phyloP scores from a whole-genome alignment of 179 eudicot genomes.

The Carnegiea gigantea region DNA sequence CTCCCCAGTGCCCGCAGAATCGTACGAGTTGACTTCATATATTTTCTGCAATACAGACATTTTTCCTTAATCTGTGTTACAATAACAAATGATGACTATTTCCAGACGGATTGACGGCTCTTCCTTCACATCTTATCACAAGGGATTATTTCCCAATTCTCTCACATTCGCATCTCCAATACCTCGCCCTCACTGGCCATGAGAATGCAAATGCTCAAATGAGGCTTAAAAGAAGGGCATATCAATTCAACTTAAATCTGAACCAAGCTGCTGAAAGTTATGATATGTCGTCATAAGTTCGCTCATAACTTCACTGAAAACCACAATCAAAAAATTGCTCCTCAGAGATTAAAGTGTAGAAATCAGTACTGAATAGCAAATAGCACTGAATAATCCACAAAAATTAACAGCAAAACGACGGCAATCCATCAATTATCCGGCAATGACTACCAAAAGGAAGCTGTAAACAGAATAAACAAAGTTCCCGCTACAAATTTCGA shows the following conservation, averaged over 20 bases:
- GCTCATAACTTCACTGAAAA: not conserved
- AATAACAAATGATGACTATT: no score
- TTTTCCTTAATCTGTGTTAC: not conserved
- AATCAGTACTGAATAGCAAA: not conserved
- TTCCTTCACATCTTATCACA: no score
- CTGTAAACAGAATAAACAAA: not conserved
- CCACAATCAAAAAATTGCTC: conserved; percentile 1
- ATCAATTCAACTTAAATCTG: not conserved
- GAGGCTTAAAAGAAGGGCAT: not conserved
- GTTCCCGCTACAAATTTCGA: not conserved
- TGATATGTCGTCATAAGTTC: not conserved
- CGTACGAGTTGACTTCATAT: not conserved
- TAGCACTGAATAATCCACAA: conserved; percentile 10
- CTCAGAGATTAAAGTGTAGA: not conserved
- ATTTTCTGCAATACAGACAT: not conserved
- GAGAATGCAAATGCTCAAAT: not conserved
- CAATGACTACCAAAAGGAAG: not conserved
- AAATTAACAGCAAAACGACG: not conserved
- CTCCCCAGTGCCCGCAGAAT: not conserved
- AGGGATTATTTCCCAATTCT: no score
- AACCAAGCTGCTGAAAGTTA: not conserved
- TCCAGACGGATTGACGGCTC: not conserved
- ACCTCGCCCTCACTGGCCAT: not conserved
- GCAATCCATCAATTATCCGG: not conserved
- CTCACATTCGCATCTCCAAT: not conserved